Evolutionary conservation across 139 green algal species (phyloP), one percentile per base, ranked within the genome.

Genomic region (Micractinium conductrix): DNA sequence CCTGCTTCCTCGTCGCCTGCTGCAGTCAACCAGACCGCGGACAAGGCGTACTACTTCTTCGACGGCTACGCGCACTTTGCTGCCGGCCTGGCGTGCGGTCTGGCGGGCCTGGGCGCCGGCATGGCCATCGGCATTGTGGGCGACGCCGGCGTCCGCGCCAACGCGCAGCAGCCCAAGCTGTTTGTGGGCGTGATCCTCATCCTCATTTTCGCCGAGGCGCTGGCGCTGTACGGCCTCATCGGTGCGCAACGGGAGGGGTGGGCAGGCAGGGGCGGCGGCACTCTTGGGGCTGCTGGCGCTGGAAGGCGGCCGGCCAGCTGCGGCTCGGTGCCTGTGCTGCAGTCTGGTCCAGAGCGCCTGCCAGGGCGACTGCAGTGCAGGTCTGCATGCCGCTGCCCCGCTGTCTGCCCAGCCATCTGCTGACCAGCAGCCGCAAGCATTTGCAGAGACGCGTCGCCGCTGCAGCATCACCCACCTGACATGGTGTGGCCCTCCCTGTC

Each of bases 131-230:
- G 97, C 76, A 98, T 99, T 75, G 97, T 99, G 8, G 97, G 97
- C 62, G 97, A 99, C 83, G 96, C 97, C 75, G 97, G 97, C 68
- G 97, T 99, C 58, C 92, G 97, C 84, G 97, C 97, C 30, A 99
- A 99, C 84, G 97, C 97, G 35, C 97, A 99, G 93, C 97, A 99
- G 90, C 97, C 97, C 75, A 99, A 99, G 94, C 95, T 99, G 30
- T 99, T 99, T 80, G 97, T 99, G 7, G 97, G 96, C 50, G 99
- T 99, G 97, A 98, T 99, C 87, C 93, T 99, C 55, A 99, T 99
- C 86, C 95, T 99, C 55, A 99, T 99, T 98, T 99, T 99, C 86
- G 97, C 97, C 82, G 97, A 99, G 91, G 97, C 97, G 73, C 89
- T 99, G 80, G 97, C 95, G 19, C 94, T 99, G 73, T 99, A 99